Base-by-base conservation (phyloP, 768 basidiomycete species). In the Dioszegia aurantiaca region DNA sequence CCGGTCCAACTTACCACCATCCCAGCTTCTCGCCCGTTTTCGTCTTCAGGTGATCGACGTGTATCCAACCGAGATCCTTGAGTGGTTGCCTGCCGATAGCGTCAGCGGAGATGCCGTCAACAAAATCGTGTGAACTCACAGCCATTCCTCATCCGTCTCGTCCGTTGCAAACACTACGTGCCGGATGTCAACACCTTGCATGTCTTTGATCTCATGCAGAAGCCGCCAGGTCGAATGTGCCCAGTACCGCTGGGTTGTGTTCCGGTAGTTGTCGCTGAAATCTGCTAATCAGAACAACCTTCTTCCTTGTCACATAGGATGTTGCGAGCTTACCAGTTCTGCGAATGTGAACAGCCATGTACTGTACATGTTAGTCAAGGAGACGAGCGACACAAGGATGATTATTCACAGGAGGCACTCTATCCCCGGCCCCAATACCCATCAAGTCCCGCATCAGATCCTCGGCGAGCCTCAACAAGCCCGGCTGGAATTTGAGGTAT, bases 341-440 rank as follows among this genome's bases (percentile, higher is more conserved):
- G 16, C 60, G 47, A 30, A 61, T 61, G 40, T 61, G 60, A 5
- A 61, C 42, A 17, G 55, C 55, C 55, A 61, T 36, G 26, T 57
- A 61, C 55, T 53, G 48, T 9, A 36, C n/a, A n/a, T n/a, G n/a
- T n/a, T n/a, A n/a, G n/a, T n/a, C n/a, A n/a, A n/a, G n/a, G n/a
- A n/a, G n/a, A n/a, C n/a, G n/a, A n/a, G n/a, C n/a, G n/a, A n/a
- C n/a, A n/a, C n/a, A n/a, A n/a, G n/a, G n/a, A n/a, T n/a, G n/a
- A n/a, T n/a, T n/a, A n/a, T n/a, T n/a, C n/a, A 55, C 54, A 21
- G 41, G 54, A 3, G 54, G 59, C 3, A 60, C 21, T 10, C 28
- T 26, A 16, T 39, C 43, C 12, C 43, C 51, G 28, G 12, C 31
- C 19, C 33, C 26, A n/a, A 61, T 2, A 21, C 54, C 54, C 10